phyloP scores from a whole-genome alignment of 495 filamentous ascomycete species.

The Aspergillus steynii region DNA sequence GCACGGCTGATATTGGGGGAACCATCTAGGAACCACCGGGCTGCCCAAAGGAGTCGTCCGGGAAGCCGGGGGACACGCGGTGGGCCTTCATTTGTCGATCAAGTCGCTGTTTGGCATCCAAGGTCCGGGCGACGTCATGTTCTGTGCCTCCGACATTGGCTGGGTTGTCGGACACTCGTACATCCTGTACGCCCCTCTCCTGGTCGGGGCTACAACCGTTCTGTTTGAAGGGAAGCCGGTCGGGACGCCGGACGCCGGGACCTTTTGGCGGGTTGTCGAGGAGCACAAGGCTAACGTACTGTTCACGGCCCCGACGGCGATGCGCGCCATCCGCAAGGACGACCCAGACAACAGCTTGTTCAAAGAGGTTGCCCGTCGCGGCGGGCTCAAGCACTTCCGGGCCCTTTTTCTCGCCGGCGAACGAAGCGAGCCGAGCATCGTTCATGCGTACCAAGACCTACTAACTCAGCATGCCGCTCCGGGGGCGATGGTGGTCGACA shows the following conservation, averaged over 20 bases:
- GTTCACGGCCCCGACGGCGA: slow-evolving; percentile 84
- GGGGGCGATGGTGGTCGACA: slow-evolving; percentile 75
- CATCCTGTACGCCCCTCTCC: slow-evolving; percentile 81
- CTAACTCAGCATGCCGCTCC: slow-evolving; percentile 61
- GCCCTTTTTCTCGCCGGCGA: slow-evolving; percentile 88
- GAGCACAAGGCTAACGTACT: slow-evolving; percentile 82
- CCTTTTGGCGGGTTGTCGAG: slow-evolving; percentile 84
- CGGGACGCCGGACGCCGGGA: slow-evolving; percentile 82
- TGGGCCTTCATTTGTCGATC: slow-evolving; percentile 78
- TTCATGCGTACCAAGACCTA: slow-evolving; percentile 74
- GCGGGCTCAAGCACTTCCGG: slow-evolving; percentile 65
- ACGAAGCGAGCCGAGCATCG: slow-evolving; percentile 82
- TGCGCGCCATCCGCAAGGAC: slow-evolving; percentile 83
- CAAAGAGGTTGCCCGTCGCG: slow-evolving; percentile 57
- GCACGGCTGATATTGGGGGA: slow-evolving; percentile 4
- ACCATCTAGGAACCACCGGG: slow-evolving; percentile 69
- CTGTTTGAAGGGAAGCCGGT: slow-evolving; percentile 92
- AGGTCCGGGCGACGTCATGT: slow-evolving; percentile 81
- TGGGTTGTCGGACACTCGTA: slow-evolving; percentile 87
- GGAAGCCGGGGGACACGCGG: slow-evolving; percentile 83
- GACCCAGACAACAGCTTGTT: slow-evolving; percentile 73
- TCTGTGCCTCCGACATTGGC: slow-evolving; percentile 80
- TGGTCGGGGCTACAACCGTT: slow-evolving; percentile 82
- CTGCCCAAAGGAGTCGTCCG: slow-evolving; percentile 86
- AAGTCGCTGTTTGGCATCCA: slow-evolving; percentile 76